A percentile compares a stretch with the other conserved stretches of the same genome.
Conservation (phyloP, 495 filamentous ascomycete species). For the Articulospora tetracladia region DNA sequence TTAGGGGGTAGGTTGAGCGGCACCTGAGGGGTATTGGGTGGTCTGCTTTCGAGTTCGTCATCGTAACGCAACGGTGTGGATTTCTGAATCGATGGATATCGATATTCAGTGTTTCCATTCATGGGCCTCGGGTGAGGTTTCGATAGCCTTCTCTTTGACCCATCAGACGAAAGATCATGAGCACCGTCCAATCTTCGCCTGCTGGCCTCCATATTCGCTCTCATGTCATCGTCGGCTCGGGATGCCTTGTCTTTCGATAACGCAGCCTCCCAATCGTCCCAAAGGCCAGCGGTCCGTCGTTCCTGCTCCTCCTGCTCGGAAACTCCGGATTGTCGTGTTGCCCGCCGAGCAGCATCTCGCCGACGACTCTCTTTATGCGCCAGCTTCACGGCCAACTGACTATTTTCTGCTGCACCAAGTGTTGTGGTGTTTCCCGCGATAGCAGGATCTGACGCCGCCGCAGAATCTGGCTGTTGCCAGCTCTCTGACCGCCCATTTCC, state of each 20-base stretch:
- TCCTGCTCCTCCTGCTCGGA: constrained; percentile 48
- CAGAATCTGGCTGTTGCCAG: constrained; percentile 30
- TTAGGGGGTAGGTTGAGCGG: constrained; percentile 32
- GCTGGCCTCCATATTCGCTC: constrained; percentile 44
- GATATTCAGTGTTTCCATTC: constrained; percentile 30
- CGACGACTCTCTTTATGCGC: constrained; percentile 71
- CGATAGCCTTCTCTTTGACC: constrained; percentile 1
- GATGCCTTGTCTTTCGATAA: constrained; percentile 19
- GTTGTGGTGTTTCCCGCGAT: constrained; percentile 39
- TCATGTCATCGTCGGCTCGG: constrained; percentile 39
- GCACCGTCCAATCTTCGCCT: constrained; percentile 37
- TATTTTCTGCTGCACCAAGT: constrained; percentile 66
- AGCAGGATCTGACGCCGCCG: constrained; percentile 42
- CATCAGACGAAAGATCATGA: constrained; percentile 20
- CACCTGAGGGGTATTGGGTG: constrained; percentile 1
- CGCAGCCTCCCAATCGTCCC: constrained; percentile 51
- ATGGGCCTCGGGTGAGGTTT: constrained; percentile 10
- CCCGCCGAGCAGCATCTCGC: constrained; percentile 35
- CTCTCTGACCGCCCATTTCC: constrained; percentile 9
- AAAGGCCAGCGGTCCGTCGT: constrained; percentile 57
- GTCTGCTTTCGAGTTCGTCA: constrained; percentile 8
- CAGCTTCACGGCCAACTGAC: constrained; percentile 72
- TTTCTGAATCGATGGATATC: constrained; percentile 46
- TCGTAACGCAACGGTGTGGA: constrained; percentile 40
- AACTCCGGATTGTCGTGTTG: constrained; percentile 50